phyloP scores from a whole-genome alignment of 1,284 basidiomycete genomes.

The Rhodofomes roseus region DNA sequence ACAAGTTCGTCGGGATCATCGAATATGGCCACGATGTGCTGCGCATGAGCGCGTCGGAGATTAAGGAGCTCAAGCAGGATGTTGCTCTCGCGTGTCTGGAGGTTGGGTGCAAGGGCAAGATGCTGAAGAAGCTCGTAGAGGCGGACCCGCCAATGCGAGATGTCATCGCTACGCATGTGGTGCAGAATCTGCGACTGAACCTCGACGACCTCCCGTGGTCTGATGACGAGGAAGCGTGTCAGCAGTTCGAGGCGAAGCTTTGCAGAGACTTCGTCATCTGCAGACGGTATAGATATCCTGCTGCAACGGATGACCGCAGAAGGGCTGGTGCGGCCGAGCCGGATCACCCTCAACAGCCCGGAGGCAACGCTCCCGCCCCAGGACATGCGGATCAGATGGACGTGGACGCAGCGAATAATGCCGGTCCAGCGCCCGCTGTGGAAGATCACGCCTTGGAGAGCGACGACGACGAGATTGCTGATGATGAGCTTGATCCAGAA shows the following conservation, averaged over 20 bases:
- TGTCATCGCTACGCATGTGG: slow-evolving; percentile 39
- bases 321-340: neutral
- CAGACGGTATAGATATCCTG: slow-evolving; percentile 10
- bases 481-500: slow-evolving; percentile 9
- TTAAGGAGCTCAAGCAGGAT: slow-evolving; percentile 45
- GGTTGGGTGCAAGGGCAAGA: slow-evolving; percentile 68
- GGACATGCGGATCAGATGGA: neutral
- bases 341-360: neutral
- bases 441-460: neutral
- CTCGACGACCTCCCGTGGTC: slow-evolving; percentile 51
- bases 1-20: slow-evolving; percentile 48
- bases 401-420: neutral
- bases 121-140: slow-evolving; percentile 53
- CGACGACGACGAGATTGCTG: slow-evolving; percentile 8
- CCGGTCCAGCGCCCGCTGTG: neutral
- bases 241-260: slow-evolving; percentile 42
- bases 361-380: neutral
- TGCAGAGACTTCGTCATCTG: slow-evolving; percentile 41
- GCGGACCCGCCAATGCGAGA: slow-evolving; percentile 38
- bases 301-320: slow-evolving; percentile 19
- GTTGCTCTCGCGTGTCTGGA: slow-evolving; percentile 54
- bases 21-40: slow-evolving; percentile 50
- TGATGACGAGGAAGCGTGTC: slow-evolving; percentile 42
- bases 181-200: slow-evolving; percentile 46
- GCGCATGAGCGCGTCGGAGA: slow-evolving; percentile 37